phyloP scores from a whole-genome alignment of 257 asterid genomes.

The Anisodus tanguticus region DNA sequence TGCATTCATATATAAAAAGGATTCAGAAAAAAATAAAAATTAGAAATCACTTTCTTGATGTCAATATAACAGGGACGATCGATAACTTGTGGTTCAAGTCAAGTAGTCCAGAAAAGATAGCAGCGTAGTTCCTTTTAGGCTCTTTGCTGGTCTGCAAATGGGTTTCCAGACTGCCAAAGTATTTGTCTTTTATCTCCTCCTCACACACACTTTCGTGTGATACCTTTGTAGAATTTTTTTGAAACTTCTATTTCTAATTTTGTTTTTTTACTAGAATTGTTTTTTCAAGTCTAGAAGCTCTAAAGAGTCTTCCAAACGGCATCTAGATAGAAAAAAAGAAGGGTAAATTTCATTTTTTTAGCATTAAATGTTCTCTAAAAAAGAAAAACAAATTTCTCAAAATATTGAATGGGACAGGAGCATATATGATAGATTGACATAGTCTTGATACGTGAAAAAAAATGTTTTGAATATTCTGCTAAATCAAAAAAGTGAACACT shows the following conservation, averaged over 20 bases:
- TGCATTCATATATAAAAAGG: not conserved
- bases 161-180: conserved; percentile 33
- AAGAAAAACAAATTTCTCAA: not conserved
- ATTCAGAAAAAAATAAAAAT: too few relatives aligned
- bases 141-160: conserved; percentile 34
- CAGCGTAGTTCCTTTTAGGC: not conserved
- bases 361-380: not conserved
- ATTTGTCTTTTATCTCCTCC: conserved; percentile 30
- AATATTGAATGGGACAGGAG: not conserved
- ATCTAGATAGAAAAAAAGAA: not conserved
- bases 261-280: not conserved
- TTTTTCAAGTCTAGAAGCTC: not conserved
- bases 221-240: not conserved
- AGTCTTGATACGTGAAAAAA: not conserved
- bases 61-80: not conserved
- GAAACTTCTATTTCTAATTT: not conserved
- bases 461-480: not conserved
- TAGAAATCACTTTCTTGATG: not conserved
- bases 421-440: conserved; percentile 17
- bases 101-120: conserved; percentile 22
- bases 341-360: not conserved
- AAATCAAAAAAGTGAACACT: not conserved
- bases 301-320: not conserved
- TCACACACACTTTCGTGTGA: not conserved
- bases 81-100: conserved; percentile 47